A percentile compares a stretch with the other conserved stretches of the same genome.
These are phyloP conservation scores for Epichloe sibirici DNA, from an alignment of 2,329 filamentous ascomycete genomes.

Conservation along the genomic window DNA sequence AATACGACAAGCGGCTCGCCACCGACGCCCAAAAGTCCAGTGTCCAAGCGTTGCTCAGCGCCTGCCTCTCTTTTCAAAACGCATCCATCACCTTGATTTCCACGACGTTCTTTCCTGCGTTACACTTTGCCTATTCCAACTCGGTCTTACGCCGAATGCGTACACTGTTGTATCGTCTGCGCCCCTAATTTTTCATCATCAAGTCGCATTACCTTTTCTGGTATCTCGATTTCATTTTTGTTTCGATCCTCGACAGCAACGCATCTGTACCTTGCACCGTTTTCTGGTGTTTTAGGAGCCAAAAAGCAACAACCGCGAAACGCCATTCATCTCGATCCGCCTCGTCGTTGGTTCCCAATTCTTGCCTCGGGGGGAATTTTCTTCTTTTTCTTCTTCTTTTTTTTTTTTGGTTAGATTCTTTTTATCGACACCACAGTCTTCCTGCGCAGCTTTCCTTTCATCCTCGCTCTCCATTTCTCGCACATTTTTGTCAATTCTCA, in stretches of 20 bases:
- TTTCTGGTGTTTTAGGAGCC: background rate
- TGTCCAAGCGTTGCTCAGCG: background rate
- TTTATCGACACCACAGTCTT: slow-evolving; percentile 17
- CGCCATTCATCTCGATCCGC: background rate
- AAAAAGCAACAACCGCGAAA: background rate
- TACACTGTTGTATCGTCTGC: background rate
- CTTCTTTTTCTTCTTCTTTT: slow-evolving; percentile 15
- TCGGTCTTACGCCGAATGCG: background rate
- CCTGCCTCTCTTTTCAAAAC: slow-evolving; percentile 2
- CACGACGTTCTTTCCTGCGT: slow-evolving; percentile 3
- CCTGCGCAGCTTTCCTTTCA: slow-evolving; percentile 11
- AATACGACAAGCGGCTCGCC: background rate
- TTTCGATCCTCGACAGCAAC: background rate
- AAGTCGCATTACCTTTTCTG: background rate
- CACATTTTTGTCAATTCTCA: background rate
- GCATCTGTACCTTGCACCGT: background rate
- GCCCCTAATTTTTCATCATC: background rate
- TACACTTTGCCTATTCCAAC: background rate
- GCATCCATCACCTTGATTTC: background rate
- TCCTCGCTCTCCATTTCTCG: background rate
- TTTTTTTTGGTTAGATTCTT: slow-evolving; percentile 21
- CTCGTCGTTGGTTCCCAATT: background rate
- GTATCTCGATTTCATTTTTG: background rate
- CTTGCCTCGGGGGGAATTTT: background rate
- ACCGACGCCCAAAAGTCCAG: background rate